Evolutionary conservation across 2,329 filamentous ascomycete species (phyloP).

Genomic region (Byssochlamys sp.): DNA sequence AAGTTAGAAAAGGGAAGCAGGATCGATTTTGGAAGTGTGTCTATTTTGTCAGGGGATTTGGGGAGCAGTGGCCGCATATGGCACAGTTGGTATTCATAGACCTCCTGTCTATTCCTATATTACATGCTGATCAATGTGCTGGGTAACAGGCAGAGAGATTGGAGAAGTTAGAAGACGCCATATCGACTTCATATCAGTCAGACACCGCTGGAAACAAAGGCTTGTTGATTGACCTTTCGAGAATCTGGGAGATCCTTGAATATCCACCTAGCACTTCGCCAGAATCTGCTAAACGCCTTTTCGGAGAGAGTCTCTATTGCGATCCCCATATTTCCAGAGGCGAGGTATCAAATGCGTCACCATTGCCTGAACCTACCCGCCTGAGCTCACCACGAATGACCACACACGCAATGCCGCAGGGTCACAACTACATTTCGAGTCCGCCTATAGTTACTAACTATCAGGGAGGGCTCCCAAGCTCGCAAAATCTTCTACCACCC

Average conservation of each 20-base stretch:
- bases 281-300: conserved; percentile 28
- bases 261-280: conserved; percentile 36
- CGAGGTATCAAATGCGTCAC: conserved; percentile 36
- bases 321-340: conserved; percentile 16
- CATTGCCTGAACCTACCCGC: conserved; percentile 36
- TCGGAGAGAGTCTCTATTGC: conserved; percentile 32
- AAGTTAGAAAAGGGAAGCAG: conserved; percentile 33
- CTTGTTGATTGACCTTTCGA: conserved; percentile 37
- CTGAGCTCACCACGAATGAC: conserved; percentile 17
- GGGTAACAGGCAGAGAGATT: conserved; percentile 33
- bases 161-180: conserved; percentile 34
- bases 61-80: conserved; percentile 38
- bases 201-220: conserved; percentile 26
- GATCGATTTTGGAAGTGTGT: conserved; percentile 38
- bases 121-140: not conserved
- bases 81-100: conserved; percentile 28
- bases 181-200: conserved; percentile 35
- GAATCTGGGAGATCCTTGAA: conserved; percentile 43
- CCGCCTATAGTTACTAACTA: conserved; percentile 8
- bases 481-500: conserved; percentile 14
- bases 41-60: conserved; percentile 34
- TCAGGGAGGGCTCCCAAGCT: conserved; percentile 10
- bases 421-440: conserved; percentile 10
- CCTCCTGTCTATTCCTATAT: not conserved
- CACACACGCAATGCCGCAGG: conserved; percentile 9